Conservation (phyloP, 2,329 filamentous ascomycete species). For the Ophiocordyceps camponoti-leonardi region DNA sequence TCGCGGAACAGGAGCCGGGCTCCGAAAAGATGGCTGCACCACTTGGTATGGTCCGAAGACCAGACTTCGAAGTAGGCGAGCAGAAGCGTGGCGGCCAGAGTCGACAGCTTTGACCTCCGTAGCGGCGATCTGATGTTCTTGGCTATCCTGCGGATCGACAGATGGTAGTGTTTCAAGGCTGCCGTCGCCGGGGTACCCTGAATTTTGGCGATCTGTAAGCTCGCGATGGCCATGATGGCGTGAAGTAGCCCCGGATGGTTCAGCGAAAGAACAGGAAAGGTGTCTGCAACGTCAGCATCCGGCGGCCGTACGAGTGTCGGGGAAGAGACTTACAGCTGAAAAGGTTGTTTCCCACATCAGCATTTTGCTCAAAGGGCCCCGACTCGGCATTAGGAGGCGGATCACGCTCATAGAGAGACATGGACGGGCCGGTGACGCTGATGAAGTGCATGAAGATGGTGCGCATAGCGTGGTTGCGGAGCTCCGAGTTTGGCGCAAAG, state of each 20-base stretch:
- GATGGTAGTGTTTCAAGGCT: constrained; percentile 82
- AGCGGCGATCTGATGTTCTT: constrained; percentile 53
- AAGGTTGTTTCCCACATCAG: constrained; percentile 45
- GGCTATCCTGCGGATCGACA: constrained; percentile 62
- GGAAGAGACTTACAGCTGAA: constrained; percentile 36
- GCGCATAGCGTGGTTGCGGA: constrained; percentile 65
- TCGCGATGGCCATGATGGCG: constrained; percentile 74
- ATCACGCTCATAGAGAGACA: constrained; percentile 78
- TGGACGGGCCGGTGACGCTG: constrained; percentile 66
- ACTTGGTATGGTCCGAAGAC: constrained; percentile 86
- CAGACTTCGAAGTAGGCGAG: constrained; percentile 89
- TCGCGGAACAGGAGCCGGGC: constrained; percentile 69
- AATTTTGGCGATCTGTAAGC: constrained; percentile 73
- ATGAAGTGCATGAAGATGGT: constrained; percentile 86
- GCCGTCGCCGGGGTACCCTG: constrained; percentile 58
- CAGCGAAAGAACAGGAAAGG: constrained; percentile 67
- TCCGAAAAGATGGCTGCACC: constrained; percentile 83
- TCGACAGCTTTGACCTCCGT: constrained; percentile 58
- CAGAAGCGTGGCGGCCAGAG: constrained; percentile 72
- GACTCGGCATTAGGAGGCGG: constrained; percentile 50
- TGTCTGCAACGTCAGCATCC: constrained; percentile 30
- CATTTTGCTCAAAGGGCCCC: constrained; percentile 39
- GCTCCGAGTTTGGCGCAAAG: constrained; percentile 47
- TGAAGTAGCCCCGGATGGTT: constrained; percentile 78
- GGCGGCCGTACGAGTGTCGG: background rate